Evolutionary conservation across 2,329 filamentous ascomycete genomes (phyloP).

Genomic region (Setomelanomma holmii): DNA sequence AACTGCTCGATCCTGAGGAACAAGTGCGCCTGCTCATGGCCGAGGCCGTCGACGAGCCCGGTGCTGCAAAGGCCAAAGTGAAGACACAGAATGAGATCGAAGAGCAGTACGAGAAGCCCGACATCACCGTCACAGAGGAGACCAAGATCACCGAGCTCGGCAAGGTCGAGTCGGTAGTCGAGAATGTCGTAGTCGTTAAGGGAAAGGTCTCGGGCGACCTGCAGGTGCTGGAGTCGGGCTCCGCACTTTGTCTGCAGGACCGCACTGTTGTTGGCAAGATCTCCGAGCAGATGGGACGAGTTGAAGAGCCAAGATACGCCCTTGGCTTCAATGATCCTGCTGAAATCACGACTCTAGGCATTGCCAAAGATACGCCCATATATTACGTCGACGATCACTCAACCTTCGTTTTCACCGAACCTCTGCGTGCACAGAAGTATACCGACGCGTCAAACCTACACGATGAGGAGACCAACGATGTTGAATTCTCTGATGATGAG

Average conservation of each 20-base stretch:
- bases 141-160: conserved; percentile 82
- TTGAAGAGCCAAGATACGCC: conserved; percentile 85
- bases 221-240: conserved; percentile 82
- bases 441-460: conserved; percentile 95
- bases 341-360: conserved; percentile 70
- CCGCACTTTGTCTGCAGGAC: conserved; percentile 79
- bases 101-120: conserved; percentile 66
- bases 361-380: conserved; percentile 73
- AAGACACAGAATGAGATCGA: conserved; percentile 84
- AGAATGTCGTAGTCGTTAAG: conserved; percentile 78
- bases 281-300: conserved; percentile 84
- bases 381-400: conserved; percentile 84
- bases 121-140: conserved; percentile 76
- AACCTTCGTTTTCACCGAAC: conserved; percentile 84
- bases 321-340: conserved; percentile 74
- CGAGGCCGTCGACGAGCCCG: conserved; percentile 81
- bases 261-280: conserved; percentile 80
- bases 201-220: conserved; percentile 81
- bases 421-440: conserved; percentile 79
- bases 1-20: conserved; percentile 80
- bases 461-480: conserved; percentile 91
- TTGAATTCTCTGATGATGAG: conserved; percentile 97
- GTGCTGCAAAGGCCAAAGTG: conserved; percentile 66
- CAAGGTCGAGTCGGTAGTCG: conserved; percentile 76
- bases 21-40: conserved; percentile 86